Evolutionary conservation across 176 grass and related monocot species (phyloP).

Genomic region (Canna indica): DNA sequence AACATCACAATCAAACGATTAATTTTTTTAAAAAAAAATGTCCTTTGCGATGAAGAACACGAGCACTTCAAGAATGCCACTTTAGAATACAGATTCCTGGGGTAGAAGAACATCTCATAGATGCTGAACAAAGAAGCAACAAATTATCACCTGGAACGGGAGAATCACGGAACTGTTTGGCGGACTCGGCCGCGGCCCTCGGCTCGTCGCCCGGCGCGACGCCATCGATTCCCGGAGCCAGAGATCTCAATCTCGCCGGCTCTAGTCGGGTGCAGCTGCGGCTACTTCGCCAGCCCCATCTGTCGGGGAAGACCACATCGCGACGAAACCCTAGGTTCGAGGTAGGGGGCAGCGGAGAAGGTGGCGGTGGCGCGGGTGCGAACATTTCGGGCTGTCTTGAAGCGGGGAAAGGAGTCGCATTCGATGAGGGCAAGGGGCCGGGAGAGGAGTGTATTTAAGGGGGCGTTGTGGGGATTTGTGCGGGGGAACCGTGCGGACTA

Average conservation of each 20-base stretch:
- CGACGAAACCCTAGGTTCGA: not conserved
- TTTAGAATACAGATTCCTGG: not conserved
- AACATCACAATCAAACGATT: not conserved
- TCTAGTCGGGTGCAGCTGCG: too few species aligned
- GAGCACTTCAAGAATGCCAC: not conserved
- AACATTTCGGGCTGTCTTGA: not conserved
- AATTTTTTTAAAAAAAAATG: not conserved
- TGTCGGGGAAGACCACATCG: not conserved
- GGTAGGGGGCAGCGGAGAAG: not conserved
- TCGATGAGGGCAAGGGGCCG: not conserved
- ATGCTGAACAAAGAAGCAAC: not conserved
- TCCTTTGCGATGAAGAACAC: not conserved
- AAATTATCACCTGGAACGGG: not conserved
- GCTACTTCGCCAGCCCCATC: not conserved
- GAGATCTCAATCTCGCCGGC: not conserved
- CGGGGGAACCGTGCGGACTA: too few species aligned
- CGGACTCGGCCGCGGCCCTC: not conserved
- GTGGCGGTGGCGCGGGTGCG: not conserved
- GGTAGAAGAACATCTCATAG: too few species aligned
- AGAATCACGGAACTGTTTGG: conserved; percentile 1
- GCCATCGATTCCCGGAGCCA: not conserved
- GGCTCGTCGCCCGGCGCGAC: not conserved
- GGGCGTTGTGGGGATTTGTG: not conserved
- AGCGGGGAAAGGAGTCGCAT: not conserved
- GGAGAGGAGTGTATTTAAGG: too few species aligned